Base-by-base conservation (phyloP, 169 alveolate genomes). In the Plasmodium vivax region DNA sequence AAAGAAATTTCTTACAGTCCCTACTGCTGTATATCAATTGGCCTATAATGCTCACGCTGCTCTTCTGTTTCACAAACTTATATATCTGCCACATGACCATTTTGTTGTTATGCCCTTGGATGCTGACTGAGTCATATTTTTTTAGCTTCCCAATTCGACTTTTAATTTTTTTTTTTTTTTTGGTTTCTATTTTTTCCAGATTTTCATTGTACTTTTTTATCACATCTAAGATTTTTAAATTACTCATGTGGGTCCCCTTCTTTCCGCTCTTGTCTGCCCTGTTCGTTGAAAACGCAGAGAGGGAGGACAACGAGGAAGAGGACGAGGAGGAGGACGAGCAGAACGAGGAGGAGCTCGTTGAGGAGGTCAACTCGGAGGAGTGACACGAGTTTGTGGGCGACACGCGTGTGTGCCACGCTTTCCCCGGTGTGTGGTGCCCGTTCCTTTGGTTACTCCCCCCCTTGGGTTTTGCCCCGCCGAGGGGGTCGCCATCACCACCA, bases 1-100 rank as follows among this genome's bases (percentile, higher is more conserved):
- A 84, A 43, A 84, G 45, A 71, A 36, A 84, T 84, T 84, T 84
- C 41, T 84, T 84, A 51, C 92, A 84, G n/a, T 84, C 92, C 41
- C 51, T 84, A 54, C 54, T 68, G 51, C 36, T 84, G 71, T 84
- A 84, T 71, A 84, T 84, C n/a, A 68, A 71, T 45, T 84, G 92
- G 2, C 82, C 41, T 27, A 84, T 68, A 84, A 84, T 84, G 34
- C 74, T 84, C 32, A 41, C 30, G 51, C 32, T 84, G 34, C 34
- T 71, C 19, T 71, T 82, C 14, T 71, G 19, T 84, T 41, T 84
- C 27, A 84, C 74, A 16, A 41, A 41, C 51, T 84, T 84, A 23
- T 84, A 84, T 41, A 84, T 68, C 54, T 84, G 92, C 9, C 77
- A 84, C 30, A 51, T 84, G 16, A 14, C 27, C 6, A 71, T 68